Evolutionary conservation across 805 yeast genomes (phyloP).

Genomic region (Brettanomyces naardenensis): DNA sequence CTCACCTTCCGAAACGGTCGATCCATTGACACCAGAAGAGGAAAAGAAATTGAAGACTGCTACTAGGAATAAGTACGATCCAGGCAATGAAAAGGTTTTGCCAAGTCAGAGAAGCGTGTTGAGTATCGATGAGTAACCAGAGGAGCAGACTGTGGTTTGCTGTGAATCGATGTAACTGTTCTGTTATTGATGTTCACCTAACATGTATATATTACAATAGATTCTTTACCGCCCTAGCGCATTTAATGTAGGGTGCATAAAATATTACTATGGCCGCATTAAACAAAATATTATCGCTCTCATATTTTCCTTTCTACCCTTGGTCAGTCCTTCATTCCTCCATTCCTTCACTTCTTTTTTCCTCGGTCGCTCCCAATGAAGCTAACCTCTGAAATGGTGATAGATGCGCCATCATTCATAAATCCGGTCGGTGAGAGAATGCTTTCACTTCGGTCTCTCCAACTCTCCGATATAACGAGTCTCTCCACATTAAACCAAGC

Average conservation of each 20-base stretch:
- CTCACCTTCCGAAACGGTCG: constrained; percentile 72
- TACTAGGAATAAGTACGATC: constrained; percentile 47
- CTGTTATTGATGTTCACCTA: too few species aligned
- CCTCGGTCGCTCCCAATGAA: constrained; percentile 34
- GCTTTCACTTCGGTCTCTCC: constrained; percentile 32
- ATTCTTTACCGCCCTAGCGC: too few species aligned
- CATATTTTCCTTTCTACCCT: too few species aligned
- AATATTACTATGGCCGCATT: too few species aligned
- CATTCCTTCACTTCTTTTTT: not conserved
- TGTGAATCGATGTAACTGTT: too few species aligned
- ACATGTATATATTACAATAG: too few species aligned
- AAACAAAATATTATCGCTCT: too few species aligned
- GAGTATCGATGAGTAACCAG: constrained; percentile 37
- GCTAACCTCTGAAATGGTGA: constrained; percentile 42
- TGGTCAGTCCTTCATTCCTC: not conserved
- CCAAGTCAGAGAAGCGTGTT: constrained; percentile 55
- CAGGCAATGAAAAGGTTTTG: constrained; percentile 35
- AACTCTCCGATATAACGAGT: constrained; percentile 31
- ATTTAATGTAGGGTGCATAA: too few species aligned
- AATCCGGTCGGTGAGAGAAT: constrained; percentile 38
- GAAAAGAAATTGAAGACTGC: constrained; percentile 42
- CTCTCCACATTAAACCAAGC: constrained; percentile 26
- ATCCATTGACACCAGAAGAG: constrained; percentile 60
- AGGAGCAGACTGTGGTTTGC: too few species aligned
- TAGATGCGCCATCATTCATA: constrained; percentile 42